Evolutionary conservation across 441 rosid species (phyloP).

Genomic region (Macaranga tanarius): DNA sequence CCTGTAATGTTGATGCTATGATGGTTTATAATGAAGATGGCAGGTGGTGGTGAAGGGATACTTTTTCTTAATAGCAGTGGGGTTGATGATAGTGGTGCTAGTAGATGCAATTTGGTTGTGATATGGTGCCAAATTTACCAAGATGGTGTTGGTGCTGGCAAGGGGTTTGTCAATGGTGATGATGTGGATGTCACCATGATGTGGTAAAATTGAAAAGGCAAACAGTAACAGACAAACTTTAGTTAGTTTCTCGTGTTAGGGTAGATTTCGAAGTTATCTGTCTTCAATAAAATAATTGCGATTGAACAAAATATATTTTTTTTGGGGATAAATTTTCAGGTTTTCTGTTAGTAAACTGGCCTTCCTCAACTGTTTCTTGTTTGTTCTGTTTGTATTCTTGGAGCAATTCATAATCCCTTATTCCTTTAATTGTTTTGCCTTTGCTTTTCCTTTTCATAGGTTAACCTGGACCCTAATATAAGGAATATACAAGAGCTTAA

Average conservation of each 20-base stretch:
- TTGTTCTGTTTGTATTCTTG: background rate
- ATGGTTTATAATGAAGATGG: background rate
- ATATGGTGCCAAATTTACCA: background rate
- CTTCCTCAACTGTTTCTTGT: background rate
- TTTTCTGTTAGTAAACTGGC: background rate
- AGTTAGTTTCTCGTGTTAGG: background rate
- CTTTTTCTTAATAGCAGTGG: background rate
- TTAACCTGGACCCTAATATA: conserved; percentile 87
- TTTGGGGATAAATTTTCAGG: background rate
- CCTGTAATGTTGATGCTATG: background rate
- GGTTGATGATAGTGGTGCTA: background rate
- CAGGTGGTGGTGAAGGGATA: background rate
- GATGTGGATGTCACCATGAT: background rate
- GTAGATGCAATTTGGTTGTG: background rate
- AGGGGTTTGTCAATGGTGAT: background rate
- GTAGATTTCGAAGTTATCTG: background rate
- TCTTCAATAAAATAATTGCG: background rate
- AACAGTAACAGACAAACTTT: background rate
- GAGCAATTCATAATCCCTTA: background rate
- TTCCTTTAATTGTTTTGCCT: conserved; percentile 20
- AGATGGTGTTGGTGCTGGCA: background rate
- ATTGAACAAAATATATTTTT: background rate
- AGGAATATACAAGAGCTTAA: conserved; percentile 95
- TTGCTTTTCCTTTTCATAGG: conserved; percentile 45
- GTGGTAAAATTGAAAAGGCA: background rate